A percentile compares a stretch with the other conserved stretches of the same genome.
phyloP scores from a whole-genome alignment of 2,329 filamentous ascomycete species.

The Waltergamsia citrina region DNA sequence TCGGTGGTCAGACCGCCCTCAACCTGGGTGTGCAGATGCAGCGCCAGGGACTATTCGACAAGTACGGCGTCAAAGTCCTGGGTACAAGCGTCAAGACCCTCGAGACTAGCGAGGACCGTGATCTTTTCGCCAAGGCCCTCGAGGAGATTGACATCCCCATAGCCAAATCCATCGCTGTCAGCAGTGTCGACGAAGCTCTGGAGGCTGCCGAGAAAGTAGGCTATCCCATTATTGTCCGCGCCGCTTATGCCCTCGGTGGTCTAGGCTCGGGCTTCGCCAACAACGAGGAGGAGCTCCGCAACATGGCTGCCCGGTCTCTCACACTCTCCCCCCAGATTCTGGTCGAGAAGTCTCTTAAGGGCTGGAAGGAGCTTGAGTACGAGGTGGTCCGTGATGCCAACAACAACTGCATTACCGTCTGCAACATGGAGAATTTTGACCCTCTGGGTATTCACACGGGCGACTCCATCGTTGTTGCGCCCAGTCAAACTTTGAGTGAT shows the following conservation, averaged over 20 bases:
- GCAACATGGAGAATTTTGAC: slow-evolving; percentile 80
- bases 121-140: slow-evolving; percentile 89
- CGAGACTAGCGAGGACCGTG: slow-evolving; percentile 90
- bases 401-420: slow-evolving; percentile 99
- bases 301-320: slow-evolving; percentile 85
- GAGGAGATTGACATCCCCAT: slow-evolving; percentile 98
- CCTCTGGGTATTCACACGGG: slow-evolving; percentile 95
- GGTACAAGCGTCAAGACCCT: slow-evolving; percentile 92
- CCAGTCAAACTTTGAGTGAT: slow-evolving; percentile 92
- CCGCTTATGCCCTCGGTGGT: slow-evolving; percentile 91
- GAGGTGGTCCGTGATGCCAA: slow-evolving; percentile 94
- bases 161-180: slow-evolving; percentile 88
- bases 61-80: slow-evolving; percentile 90
- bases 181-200: slow-evolving; percentile 84
- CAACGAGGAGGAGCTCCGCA: slow-evolving; percentile 86
- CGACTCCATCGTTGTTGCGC: slow-evolving; percentile 96
- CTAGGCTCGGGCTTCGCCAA: slow-evolving; percentile 93
- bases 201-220: slow-evolving; percentile 79
- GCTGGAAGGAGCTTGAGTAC: slow-evolving; percentile 99
- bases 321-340: slow-evolving; percentile 93
- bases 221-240: slow-evolving; percentile 96
- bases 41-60: slow-evolving; percentile 88
- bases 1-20: slow-evolving; percentile 93
- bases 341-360: slow-evolving; percentile 97
- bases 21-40: slow-evolving; percentile 98